Evolutionary conservation across 2,329 filamentous ascomycete genomes (phyloP).

Genomic region (Aurifilum marmelostoma): DNA sequence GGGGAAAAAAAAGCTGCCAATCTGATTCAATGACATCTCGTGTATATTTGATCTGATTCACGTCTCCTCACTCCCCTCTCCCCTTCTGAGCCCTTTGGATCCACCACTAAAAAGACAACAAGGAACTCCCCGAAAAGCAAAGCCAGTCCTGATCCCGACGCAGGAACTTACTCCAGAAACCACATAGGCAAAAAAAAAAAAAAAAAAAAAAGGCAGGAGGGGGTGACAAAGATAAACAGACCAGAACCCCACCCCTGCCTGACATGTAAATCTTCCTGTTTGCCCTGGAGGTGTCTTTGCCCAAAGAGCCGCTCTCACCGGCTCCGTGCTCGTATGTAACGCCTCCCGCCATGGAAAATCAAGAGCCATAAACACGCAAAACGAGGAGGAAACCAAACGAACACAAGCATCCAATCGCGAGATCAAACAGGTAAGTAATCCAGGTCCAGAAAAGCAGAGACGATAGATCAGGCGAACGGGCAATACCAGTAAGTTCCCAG

Average conservation of each 20-base stretch:
- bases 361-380: background rate
- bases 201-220: background rate
- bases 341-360: conserved; percentile 15
- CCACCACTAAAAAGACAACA: background rate
- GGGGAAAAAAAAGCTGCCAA: no score
- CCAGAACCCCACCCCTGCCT: background rate
- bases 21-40: no score
- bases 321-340: conserved; percentile 14
- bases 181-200: background rate
- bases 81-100: no score
- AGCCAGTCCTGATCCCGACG: background rate
- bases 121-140: background rate
- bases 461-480: background rate
- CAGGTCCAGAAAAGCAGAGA: background rate
- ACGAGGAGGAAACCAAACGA: background rate
- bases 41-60: no score
- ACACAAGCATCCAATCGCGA: background rate
- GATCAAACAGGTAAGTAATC: background rate
- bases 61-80: no score
- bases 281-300: background rate
- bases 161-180: background rate
- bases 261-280: background rate
- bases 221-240: background rate
- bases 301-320: conserved; percentile 9
- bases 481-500: background rate